Conservation (phyloP, 768 basidiomycete genomes). For the Lactifluus subvellereus region DNA sequence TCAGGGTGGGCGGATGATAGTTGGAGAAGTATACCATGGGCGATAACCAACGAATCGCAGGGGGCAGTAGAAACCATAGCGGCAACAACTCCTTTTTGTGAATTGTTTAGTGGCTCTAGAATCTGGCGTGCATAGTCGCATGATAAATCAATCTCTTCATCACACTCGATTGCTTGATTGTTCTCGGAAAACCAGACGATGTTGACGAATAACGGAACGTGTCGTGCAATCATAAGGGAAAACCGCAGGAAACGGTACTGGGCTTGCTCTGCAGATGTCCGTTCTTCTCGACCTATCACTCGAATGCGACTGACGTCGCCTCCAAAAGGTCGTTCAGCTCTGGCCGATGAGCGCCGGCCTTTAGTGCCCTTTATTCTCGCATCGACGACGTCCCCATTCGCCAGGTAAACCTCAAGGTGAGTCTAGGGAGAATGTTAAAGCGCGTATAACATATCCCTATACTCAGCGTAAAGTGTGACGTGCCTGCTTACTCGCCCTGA, state of each 20-base stretch:
- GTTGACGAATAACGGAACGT: not conserved
- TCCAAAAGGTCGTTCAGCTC: not conserved
- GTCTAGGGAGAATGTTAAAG: not conserved
- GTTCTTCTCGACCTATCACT: constrained; percentile 18
- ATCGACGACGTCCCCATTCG: not conserved
- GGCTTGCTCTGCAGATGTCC: constrained; percentile 5
- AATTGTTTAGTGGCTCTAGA: not conserved
- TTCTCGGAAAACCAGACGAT: constrained; percentile 10
- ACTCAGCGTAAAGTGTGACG: not conserved
- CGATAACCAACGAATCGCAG: constrained; percentile 12
- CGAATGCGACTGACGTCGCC: constrained; percentile 1
- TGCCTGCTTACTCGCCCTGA: constrained; percentile 7
- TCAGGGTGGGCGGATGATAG: not conserved
- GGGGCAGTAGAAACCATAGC: constrained; percentile 9
- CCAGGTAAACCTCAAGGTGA: not conserved
- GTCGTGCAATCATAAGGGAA: not conserved
- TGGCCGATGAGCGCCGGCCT: constrained; percentile 5
- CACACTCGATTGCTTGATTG: not conserved
- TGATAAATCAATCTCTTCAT: not conserved
- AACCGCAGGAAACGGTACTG: constrained; percentile 6
- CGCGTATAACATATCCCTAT: not conserved
- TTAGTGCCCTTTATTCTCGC: not conserved
- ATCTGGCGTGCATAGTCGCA: not conserved
- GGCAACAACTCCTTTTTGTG: constrained; percentile 5
- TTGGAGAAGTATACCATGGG: constrained; percentile 6